phyloP scores from a whole-genome alignment of 495 filamentous ascomycete species.

The Pyronema domesticum region DNA sequence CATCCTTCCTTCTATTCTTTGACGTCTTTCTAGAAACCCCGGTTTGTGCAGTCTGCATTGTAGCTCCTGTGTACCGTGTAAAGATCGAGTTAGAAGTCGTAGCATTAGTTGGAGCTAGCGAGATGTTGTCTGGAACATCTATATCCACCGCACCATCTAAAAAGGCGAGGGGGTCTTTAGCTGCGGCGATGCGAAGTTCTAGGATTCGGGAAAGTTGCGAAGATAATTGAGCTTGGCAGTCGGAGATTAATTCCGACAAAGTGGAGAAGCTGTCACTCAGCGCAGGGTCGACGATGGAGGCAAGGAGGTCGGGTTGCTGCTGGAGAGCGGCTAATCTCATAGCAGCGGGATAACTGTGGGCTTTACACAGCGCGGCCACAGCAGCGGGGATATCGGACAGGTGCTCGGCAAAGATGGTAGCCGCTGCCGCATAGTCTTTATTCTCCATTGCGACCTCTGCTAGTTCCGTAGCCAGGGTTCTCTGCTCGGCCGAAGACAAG shows the following conservation, averaged over 20 bases:
- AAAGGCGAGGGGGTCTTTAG: constrained; percentile 50
- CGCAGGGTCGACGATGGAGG: constrained; percentile 51
- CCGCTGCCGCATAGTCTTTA: constrained; percentile 65
- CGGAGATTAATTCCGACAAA: constrained; percentile 75
- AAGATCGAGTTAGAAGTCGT: constrained; percentile 66
- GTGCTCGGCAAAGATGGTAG: constrained; percentile 64
- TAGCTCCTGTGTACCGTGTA: constrained; percentile 69
- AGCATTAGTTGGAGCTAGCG: constrained; percentile 67
- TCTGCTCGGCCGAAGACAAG: constrained; percentile 30
- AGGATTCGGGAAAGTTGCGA: constrained; percentile 70
- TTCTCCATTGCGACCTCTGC: constrained; percentile 56
- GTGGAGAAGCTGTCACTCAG: constrained; percentile 58
- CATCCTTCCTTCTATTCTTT: constrained; percentile 69
- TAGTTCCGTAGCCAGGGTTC: constrained; percentile 45
- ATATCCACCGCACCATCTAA: constrained; percentile 32
- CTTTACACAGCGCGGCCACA: constrained; percentile 57
- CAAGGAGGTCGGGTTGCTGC: constrained; percentile 30
- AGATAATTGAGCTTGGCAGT: constrained; percentile 67
- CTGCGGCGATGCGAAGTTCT: constrained; percentile 64
- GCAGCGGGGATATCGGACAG: constrained; percentile 50
- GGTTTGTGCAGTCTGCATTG: constrained; percentile 46
- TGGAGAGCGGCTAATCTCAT: constrained; percentile 33
- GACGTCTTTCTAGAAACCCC: constrained; percentile 54
- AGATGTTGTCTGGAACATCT: constrained; percentile 80
- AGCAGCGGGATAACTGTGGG: constrained; percentile 68